Conservation (phyloP, 2,329 filamentous ascomycete species). For the Ustilaginoidea virens region DNA sequence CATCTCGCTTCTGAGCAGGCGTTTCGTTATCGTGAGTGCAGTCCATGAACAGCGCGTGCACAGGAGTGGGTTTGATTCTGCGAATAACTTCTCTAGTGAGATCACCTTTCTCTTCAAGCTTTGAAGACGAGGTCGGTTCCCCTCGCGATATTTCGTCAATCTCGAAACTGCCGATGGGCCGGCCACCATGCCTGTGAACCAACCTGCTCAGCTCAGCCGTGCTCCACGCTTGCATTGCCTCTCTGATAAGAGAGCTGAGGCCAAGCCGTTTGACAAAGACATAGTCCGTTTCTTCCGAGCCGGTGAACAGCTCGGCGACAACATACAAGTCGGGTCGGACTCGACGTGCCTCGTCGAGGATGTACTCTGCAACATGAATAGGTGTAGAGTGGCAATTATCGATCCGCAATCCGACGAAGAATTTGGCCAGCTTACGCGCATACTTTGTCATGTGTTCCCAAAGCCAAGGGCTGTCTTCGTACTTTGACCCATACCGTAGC, state of each 20-base stretch:
- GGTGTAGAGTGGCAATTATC: slow-evolving; percentile 98
- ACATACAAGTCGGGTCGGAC: slow-evolving; percentile 81
- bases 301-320: slow-evolving; percentile 89
- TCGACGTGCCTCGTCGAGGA: slow-evolving; percentile 82
- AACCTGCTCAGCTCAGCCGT: slow-evolving; percentile 83
- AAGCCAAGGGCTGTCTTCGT: slow-evolving; percentile 77
- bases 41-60: slow-evolving; percentile 96
- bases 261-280: slow-evolving; percentile 88
- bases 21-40: slow-evolving; percentile 98
- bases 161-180: slow-evolving; percentile 93
- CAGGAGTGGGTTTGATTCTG: slow-evolving; percentile 70
- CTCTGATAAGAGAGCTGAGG: slow-evolving; percentile 79
- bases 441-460: slow-evolving; percentile 96
- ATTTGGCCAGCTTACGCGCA: slow-evolving; percentile 80
- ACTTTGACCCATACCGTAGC: slow-evolving; percentile 69
- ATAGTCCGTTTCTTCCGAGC: slow-evolving; percentile 91
- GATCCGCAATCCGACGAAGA: slow-evolving; percentile 89
- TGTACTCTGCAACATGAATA: slow-evolving; percentile 83
- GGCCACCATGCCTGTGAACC: slow-evolving; percentile 83
- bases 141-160: slow-evolving; percentile 67
- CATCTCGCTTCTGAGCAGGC: slow-evolving; percentile 87
- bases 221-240: slow-evolving; percentile 98
- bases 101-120: slow-evolving; percentile 14
- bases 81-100: slow-evolving; percentile 51
- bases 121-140: slow-evolving; percentile 24